Conservation (phyloP, 2,329 filamentous ascomycete genomes). For the Colletotrichum sp. region DNA sequence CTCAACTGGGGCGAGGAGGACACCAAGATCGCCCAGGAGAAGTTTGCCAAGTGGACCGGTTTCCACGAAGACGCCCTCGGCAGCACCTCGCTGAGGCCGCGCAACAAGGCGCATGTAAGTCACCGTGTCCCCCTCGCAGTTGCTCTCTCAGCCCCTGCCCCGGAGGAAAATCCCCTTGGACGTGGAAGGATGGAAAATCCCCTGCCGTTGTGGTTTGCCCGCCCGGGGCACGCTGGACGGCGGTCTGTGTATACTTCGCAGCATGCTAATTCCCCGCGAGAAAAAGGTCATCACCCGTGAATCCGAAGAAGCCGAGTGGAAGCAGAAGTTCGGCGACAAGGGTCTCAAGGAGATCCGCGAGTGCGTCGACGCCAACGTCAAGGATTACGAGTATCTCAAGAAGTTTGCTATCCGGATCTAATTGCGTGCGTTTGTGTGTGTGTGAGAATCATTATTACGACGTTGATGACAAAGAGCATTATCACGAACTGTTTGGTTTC, state of each 20-base stretch:
- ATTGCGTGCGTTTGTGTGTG: neutral
- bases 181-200: neutral
- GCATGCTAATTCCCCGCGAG: slow-evolving; percentile 24
- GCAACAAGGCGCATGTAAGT: slow-evolving; percentile 67
- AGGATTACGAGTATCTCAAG: slow-evolving; percentile 83
- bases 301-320: slow-evolving; percentile 74
- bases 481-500: neutral
- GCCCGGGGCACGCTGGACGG: neutral
- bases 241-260: neutral
- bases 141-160: neutral
- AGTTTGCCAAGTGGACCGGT: slow-evolving; percentile 96
- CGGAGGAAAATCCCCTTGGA: neutral
- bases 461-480: slow-evolving; percentile 15
- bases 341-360: slow-evolving; percentile 73
- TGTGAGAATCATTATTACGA: neutral
- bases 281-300: slow-evolving; percentile 70
- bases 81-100: slow-evolving; percentile 76
- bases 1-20: slow-evolving; percentile 82
- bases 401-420: slow-evolving; percentile 72
- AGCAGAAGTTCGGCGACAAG: slow-evolving; percentile 74
- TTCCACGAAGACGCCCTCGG: slow-evolving; percentile 96
- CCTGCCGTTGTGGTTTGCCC: slow-evolving; percentile 5
- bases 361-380: slow-evolving; percentile 74
- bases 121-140: neutral
- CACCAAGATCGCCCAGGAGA: slow-evolving; percentile 72